These are phyloP conservation scores for Fusarium marasasianum DNA, from an alignment of 2,329 filamentous ascomycete species.

Conservation along the genomic window DNA sequence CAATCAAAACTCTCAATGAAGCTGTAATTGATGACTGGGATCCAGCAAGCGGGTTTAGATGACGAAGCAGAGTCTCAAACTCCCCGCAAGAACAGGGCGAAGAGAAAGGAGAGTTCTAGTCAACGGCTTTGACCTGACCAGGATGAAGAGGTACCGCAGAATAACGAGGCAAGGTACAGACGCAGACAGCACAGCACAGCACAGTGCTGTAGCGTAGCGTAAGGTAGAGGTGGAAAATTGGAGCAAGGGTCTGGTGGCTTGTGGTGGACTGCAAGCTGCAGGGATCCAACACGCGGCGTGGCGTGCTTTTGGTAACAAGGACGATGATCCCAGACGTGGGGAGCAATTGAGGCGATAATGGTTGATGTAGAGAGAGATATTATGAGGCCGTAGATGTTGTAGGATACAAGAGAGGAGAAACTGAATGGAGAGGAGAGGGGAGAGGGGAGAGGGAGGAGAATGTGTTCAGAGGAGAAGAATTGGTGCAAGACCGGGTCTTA, in stretches of 20 bases:
- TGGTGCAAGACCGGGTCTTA: slow-evolving; percentile 7
- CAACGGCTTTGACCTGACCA: slow-evolving; percentile 30
- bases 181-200: neutral
- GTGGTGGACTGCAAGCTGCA: slow-evolving; percentile 36
- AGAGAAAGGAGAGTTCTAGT: slow-evolving; percentile 41
- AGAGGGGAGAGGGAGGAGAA: slow-evolving; percentile 1
- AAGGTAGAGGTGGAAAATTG: slow-evolving; percentile 36
- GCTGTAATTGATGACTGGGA: slow-evolving; percentile 23
- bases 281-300: slow-evolving; percentile 38
- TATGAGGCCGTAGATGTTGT: neutral
- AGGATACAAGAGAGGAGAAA: neutral
- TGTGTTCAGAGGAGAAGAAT: slow-evolving; percentile 18
- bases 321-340: slow-evolving; percentile 19
- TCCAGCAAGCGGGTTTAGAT: slow-evolving; percentile 34
- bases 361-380: neutral
- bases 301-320: slow-evolving; percentile 36
- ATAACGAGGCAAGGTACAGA: slow-evolving; percentile 5
- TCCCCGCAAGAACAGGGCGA: slow-evolving; percentile 43
- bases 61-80: slow-evolving; percentile 40
- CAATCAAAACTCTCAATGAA: slow-evolving; percentile 1
- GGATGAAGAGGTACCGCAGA: slow-evolving; percentile 14
- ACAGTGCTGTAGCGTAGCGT: slow-evolving; percentile 25
- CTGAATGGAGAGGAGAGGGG: neutral
- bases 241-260: slow-evolving; percentile 41
- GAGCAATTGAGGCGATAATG: slow-evolving; percentile 23